These are phyloP conservation scores for Saururus chinensis DNA, from an alignment of 164 flowering plant species.

Conservation along the genomic window DNA sequence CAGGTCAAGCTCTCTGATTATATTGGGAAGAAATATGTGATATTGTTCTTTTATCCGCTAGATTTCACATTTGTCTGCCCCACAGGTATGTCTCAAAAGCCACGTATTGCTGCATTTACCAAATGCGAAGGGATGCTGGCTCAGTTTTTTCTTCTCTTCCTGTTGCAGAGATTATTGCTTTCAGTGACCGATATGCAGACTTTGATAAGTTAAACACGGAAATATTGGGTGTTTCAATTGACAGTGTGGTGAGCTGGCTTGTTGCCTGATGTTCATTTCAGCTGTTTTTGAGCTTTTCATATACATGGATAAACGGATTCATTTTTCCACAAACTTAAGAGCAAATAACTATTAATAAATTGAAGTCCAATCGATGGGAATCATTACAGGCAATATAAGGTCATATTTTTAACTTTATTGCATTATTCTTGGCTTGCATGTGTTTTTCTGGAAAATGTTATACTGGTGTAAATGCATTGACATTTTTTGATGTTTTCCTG, in stretches of 20 bases:
- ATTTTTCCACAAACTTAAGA: too few relatives aligned
- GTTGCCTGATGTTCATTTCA: neutral
- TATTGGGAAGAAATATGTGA: slow-evolving; percentile 94
- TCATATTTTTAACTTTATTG: too few relatives aligned
- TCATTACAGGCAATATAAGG: neutral
- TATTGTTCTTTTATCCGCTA: slow-evolving; percentile 94
- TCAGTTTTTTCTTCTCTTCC: neutral
- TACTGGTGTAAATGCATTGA: too few relatives aligned
- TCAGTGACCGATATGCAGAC: slow-evolving; percentile 85
- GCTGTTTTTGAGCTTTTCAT: neutral
- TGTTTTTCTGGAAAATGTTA: too few relatives aligned
- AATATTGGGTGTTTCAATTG: slow-evolving; percentile 80
- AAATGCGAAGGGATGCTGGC: too few relatives aligned
- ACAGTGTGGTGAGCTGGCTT: slow-evolving; percentile 73
- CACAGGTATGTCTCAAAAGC: slow-evolving; percentile 47
- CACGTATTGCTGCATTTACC: too few relatives aligned
- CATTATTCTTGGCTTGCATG: too few relatives aligned
- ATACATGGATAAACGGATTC: neutral
- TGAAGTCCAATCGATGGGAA: neutral
- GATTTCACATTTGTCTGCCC: slow-evolving; percentile 98
- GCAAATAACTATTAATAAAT: neutral
- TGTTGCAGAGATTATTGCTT: slow-evolving; percentile 87
- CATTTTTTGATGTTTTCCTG: slow-evolving; percentile 2
- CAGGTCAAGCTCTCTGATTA: slow-evolving; percentile 97
- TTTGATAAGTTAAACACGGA: slow-evolving; percentile 92